These are phyloP conservation scores for Sporothrix pseudoabietina DNA, from an alignment of 2,329 filamentous ascomycete genomes.

Conservation along the genomic window DNA sequence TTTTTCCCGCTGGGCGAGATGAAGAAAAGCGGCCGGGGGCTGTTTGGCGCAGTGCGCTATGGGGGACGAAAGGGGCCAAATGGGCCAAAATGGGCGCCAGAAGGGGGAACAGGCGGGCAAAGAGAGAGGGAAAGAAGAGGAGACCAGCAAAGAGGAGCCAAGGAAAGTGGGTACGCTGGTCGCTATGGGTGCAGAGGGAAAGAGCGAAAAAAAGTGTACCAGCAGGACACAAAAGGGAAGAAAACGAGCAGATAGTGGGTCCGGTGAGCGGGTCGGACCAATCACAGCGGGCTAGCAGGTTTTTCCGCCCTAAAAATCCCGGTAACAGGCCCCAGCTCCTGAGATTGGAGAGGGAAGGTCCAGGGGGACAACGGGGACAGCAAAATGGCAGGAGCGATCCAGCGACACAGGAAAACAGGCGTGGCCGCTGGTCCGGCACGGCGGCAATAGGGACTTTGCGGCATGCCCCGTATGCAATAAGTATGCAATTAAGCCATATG, in stretches of 20 bases:
- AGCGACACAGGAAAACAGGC: slow-evolving; percentile 21
- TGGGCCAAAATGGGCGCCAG: background rate
- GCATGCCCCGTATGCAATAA: slow-evolving; percentile 6
- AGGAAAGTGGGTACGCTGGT: slow-evolving; percentile 21
- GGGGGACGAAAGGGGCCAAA: background rate
- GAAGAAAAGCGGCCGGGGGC: slow-evolving; percentile 32
- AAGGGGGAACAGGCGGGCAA: background rate
- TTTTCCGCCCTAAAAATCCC: slow-evolving; percentile 37
- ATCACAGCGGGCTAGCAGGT: slow-evolving; percentile 31
- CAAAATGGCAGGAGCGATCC: slow-evolving; percentile 27
- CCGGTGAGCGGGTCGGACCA: slow-evolving; percentile 29
- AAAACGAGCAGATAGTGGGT: slow-evolving; percentile 30
- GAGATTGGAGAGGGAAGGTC: slow-evolving; percentile 15
- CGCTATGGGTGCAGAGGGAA: slow-evolving; percentile 19
- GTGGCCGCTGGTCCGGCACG: slow-evolving; percentile 33
- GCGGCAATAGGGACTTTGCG: slow-evolving; percentile 9
- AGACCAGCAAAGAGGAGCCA: slow-evolving; percentile 15
- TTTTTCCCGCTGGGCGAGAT: slow-evolving; percentile 29
- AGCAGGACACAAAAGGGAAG: slow-evolving; percentile 14
- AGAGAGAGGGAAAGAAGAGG: slow-evolving; percentile 1
- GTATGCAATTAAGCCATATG: slow-evolving; percentile 17
- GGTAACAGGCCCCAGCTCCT: slow-evolving; percentile 26
- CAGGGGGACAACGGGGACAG: slow-evolving; percentile 15
- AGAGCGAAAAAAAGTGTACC: slow-evolving; percentile 20
- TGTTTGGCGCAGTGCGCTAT: background rate